Conservation (phyloP, 345 rosid species). For the Trapa incisa region DNA sequence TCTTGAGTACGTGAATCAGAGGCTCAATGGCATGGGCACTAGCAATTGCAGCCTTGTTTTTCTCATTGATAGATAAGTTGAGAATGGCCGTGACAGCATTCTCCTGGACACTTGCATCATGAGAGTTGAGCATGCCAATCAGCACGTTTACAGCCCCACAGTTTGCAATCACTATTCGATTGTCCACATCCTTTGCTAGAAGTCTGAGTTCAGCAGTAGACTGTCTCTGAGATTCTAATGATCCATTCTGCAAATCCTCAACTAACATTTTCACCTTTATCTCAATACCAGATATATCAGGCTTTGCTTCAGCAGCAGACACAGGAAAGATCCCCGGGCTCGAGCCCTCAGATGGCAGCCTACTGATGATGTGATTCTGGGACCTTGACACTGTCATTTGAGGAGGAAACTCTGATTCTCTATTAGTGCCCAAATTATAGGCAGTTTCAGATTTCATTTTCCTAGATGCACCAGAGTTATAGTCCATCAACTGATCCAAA, state of each 20-base stretch:
- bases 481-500: constrained; percentile 41
- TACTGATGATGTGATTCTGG: constrained; percentile 22
- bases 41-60: too few species aligned
- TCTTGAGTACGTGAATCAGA: constrained; percentile 5
- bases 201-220: constrained; percentile 48
- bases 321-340: constrained; percentile 61
- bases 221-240: constrained; percentile 46
- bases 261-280: constrained; percentile 50
- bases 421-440: constrained; percentile 16
- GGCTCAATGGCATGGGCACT: too few species aligned
- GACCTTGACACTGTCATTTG: too few species aligned
- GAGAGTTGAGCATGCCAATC: constrained; percentile 48
- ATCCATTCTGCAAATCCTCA: constrained; percentile 47
- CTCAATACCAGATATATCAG: constrained; percentile 71
- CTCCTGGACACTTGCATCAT: constrained; percentile 46
- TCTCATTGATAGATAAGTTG: too few species aligned
- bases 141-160: constrained; percentile 54
- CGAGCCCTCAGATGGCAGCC: constrained; percentile 59
- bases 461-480: constrained; percentile 65
- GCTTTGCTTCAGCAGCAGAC: constrained; percentile 36
- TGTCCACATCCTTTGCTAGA: constrained; percentile 69
- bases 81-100: constrained; percentile 45
- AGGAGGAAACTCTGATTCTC: too few species aligned
- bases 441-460: constrained; percentile 52
- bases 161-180: constrained; percentile 63